phyloP scores from a whole-genome alignment of 1,284 basidiomycete genomes.

The Rhodotorula sp. region DNA sequence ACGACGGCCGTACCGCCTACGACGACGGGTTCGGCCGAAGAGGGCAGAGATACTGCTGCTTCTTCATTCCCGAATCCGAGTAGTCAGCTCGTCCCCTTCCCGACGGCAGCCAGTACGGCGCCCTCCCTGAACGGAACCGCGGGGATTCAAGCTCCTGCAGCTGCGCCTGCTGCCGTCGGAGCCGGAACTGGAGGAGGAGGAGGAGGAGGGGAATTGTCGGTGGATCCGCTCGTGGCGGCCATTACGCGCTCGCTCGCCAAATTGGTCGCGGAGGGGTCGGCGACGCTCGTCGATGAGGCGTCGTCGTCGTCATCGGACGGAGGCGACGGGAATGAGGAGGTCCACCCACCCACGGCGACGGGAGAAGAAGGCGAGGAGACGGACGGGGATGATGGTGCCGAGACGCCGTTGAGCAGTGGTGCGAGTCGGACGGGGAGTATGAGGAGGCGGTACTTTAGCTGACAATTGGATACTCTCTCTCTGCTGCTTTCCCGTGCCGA shows the following conservation, averaged over 20 bases:
- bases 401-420: constrained; percentile 5
- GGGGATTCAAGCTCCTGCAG: no score
- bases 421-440: constrained; percentile 14
- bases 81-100: no score
- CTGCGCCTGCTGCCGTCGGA: no score
- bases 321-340: background rate
- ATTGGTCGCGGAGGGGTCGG: constrained; percentile 3
- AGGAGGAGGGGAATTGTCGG: background rate
- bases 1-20: background rate
- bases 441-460: background rate
- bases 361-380: background rate
- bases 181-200: no score
- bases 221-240: constrained; percentile 18
- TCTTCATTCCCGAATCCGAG: background rate
- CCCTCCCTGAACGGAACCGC: no score
- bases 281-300: background rate
- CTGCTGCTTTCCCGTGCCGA: background rate
- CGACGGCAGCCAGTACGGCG: no score
- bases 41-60: background rate
- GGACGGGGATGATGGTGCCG: constrained; percentile 2
- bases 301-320: background rate
- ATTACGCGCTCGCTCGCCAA: constrained; percentile 19
- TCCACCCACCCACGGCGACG: no score
- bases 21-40: background rate
- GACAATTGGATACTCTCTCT: background rate